phyloP scores from a whole-genome alignment of 768 basidiomycete genomes.

The Trametes meyenii region DNA sequence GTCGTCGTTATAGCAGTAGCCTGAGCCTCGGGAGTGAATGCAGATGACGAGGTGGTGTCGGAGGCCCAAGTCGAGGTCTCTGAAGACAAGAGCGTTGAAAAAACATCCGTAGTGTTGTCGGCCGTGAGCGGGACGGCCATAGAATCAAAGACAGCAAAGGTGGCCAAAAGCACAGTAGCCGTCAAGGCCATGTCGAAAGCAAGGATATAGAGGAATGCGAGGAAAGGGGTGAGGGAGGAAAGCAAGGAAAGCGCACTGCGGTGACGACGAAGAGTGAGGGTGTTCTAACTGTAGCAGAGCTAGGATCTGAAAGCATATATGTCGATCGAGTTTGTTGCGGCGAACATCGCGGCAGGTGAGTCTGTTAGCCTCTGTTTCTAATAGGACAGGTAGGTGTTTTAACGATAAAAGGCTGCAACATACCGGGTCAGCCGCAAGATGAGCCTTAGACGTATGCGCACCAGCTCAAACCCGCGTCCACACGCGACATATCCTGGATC shows the following conservation, averaged over 20 bases:
- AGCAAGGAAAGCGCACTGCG: neutral
- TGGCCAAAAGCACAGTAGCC: conserved; percentile 16
- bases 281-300: no score
- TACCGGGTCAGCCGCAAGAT: no score
- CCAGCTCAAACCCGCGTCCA: no score
- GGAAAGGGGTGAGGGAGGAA: neutral
- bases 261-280: neutral
- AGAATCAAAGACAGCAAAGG: conserved; percentile 10
- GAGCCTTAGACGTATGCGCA: no score
- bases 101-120: conserved; percentile 2
- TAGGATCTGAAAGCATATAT: no score
- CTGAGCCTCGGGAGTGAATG: neutral
- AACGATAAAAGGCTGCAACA: no score
- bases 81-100: neutral
- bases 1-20: neutral
- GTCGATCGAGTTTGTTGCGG: no score
- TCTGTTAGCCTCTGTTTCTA: no score
- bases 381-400: no score
- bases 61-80: neutral
- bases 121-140: conserved; percentile 9
- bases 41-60: neutral
- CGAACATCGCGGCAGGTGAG: no score
- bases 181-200: conserved; percentile 24
- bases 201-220: neutral
- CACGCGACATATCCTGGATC: no score